These are phyloP conservation scores for Monosporascus ibericus DNA, from an alignment of 2,329 filamentous ascomycete genomes.

Conservation along the genomic window DNA sequence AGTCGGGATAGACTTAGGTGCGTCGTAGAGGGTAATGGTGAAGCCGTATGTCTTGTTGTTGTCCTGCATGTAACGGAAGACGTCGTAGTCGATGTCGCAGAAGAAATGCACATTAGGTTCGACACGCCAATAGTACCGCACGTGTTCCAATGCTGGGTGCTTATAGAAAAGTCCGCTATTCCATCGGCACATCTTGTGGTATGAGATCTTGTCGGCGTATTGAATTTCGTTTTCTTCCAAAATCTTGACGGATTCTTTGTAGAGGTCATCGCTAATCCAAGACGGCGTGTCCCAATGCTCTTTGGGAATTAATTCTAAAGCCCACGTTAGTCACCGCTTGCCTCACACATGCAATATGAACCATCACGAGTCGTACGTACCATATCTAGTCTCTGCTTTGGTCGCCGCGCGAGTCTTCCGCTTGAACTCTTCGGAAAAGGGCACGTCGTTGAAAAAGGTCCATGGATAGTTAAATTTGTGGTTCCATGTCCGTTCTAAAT, in stretches of 20 bases:
- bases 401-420: conserved; percentile 70
- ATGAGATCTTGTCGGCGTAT: conserved; percentile 82
- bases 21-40: conserved; percentile 95
- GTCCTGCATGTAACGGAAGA: conserved; percentile 97
- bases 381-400: conserved; percentile 82
- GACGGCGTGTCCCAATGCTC: conserved; percentile 90
- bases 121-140: conserved; percentile 95
- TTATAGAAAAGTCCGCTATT: conserved; percentile 98
- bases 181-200: conserved; percentile 99
- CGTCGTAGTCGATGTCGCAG: conserved; percentile 96
- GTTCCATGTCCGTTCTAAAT: conserved; percentile 94
- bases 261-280: conserved; percentile 89
- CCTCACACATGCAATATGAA: neutral
- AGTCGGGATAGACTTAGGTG: conserved; percentile 74
- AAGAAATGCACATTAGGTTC: conserved; percentile 99
- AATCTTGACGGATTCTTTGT: conserved; percentile 74
- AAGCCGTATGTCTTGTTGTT: conserved; percentile 99
- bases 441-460: conserved; percentile 97
- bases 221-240: conserved; percentile 82
- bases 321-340: conserved; percentile 19
- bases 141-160: conserved; percentile 76
- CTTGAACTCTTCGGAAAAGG: conserved; percentile 93
- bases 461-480: conserved; percentile 99
- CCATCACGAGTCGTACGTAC: conserved; percentile 36
- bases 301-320: conserved; percentile 77